These are phyloP conservation scores for Thymus quinquecostatus DNA, from an alignment of 257 asterid genomes.

Conservation along the genomic window DNA sequence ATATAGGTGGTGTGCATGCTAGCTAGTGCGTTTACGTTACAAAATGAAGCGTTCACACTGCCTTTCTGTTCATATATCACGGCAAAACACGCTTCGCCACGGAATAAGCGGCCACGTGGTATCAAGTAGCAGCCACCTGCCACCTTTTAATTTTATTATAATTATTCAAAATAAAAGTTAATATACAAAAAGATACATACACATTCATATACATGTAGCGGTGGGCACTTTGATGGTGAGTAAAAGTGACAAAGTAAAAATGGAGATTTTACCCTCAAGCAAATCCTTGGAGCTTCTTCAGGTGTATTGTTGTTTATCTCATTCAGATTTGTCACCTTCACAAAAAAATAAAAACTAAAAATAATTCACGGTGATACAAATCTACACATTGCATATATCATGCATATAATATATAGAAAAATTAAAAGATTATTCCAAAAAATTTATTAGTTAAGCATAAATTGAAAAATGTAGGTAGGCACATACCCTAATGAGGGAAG, in stretches of 20 bases:
- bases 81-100: conserved; percentile 19
- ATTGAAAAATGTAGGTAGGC: too few relatives aligned
- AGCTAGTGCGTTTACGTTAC: conserved; percentile 36
- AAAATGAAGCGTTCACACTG: conserved; percentile 16
- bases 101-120: conserved; percentile 26
- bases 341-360: too few relatives aligned
- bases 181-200: not conserved
- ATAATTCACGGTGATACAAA: too few relatives aligned
- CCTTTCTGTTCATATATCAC: conserved; percentile 11
- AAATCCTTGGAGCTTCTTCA: too few relatives aligned
- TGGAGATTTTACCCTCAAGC: too few relatives aligned
- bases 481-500: too few relatives aligned
- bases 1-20: conserved; percentile 35
- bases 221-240: not conserved
- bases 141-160: conserved; percentile 7
- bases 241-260: not conserved
- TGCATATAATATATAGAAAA: too few relatives aligned
- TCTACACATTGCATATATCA: too few relatives aligned
- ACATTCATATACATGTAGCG: not conserved
- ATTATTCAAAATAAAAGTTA: not conserved
- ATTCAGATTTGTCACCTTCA: too few relatives aligned
- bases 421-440: too few relatives aligned
- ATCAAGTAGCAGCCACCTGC: conserved; percentile 26
- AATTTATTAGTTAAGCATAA: too few relatives aligned
- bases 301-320: too few relatives aligned